Evolutionary conservation across 1,139 yeast genomes (phyloP).

Genomic region (Scheffersomyces quercinus): DNA sequence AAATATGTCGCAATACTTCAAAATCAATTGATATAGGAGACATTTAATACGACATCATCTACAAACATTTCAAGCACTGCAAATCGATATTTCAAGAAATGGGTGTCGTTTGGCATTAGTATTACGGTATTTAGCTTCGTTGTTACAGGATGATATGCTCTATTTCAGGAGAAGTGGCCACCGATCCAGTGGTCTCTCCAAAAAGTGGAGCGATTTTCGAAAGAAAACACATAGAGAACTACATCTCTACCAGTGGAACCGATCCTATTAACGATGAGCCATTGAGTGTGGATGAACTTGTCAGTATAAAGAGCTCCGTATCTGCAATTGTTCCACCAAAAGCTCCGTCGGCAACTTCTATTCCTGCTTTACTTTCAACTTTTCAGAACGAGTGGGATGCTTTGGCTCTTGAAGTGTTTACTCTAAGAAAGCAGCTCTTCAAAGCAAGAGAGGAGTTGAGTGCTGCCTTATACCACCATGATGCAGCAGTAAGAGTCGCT

Average conservation of each 20-base stretch:
- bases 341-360: slow-evolving; percentile 59
- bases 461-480: slow-evolving; percentile 76
- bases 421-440: slow-evolving; percentile 69
- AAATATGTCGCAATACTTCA: too few relatives aligned
- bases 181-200: slow-evolving; percentile 74
- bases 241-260: slow-evolving; percentile 61
- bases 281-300: slow-evolving; percentile 57
- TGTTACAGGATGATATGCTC: slow-evolving; percentile 16
- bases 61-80: not conserved
- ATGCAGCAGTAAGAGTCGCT: slow-evolving; percentile 88
- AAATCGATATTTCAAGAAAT: not conserved
- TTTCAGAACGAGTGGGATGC: slow-evolving; percentile 94
- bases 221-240: slow-evolving; percentile 56
- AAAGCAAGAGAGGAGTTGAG: slow-evolving; percentile 72
- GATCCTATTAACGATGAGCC: slow-evolving; percentile 79
- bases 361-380: slow-evolving; percentile 72
- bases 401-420: slow-evolving; percentile 75
- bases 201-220: slow-evolving; percentile 76
- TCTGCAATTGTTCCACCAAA: slow-evolving; percentile 40
- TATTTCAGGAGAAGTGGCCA: slow-evolving; percentile 69
- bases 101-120: too few relatives aligned
- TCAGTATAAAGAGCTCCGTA: slow-evolving; percentile 37
- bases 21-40: too few relatives aligned
- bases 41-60: not conserved
- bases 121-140: too few relatives aligned